phyloP scores from a whole-genome alignment of 805 yeast species.

The Peterozyma xylosa region DNA sequence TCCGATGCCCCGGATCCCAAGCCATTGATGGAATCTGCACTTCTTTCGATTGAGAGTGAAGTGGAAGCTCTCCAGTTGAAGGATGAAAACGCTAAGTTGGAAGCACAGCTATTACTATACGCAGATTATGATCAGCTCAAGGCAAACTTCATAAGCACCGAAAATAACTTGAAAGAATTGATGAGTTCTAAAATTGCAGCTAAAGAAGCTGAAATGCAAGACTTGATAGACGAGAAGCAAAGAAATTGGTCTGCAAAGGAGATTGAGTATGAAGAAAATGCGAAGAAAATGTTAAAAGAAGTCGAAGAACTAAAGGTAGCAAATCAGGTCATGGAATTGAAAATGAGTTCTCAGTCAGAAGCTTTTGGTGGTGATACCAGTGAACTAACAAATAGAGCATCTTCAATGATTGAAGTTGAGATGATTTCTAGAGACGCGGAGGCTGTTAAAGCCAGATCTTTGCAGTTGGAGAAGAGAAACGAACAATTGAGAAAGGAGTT shows the following conservation, averaged over 20 bases:
- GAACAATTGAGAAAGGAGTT: slow-evolving; percentile 65
- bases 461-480: slow-evolving; percentile 72
- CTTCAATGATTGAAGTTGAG: slow-evolving; percentile 47
- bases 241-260: slow-evolving; percentile 60
- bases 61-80: slow-evolving; percentile 45
- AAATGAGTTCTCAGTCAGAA: slow-evolving; percentile 38
- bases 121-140: slow-evolving; percentile 80
- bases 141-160: slow-evolving; percentile 49
- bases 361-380: slow-evolving; percentile 29
- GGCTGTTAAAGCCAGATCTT: slow-evolving; percentile 54
- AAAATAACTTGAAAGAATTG: slow-evolving; percentile 51
- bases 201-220: slow-evolving; percentile 66
- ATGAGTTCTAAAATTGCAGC: slow-evolving; percentile 49
- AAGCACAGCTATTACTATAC: slow-evolving; percentile 51
- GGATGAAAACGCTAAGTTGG: slow-evolving; percentile 40
- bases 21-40: slow-evolving; percentile 65
- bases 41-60: slow-evolving; percentile 52
- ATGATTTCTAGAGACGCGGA: slow-evolving; percentile 72
- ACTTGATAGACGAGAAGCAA: slow-evolving; percentile 67
- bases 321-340: slow-evolving; percentile 58
- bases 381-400: slow-evolving; percentile 20
- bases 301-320: slow-evolving; percentile 59
- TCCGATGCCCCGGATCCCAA: slow-evolving; percentile 93
- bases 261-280: slow-evolving; percentile 39
- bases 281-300: slow-evolving; percentile 43